phyloP scores from a whole-genome alignment of 345 rosid genomes.

The Sisymbrium irio region DNA sequence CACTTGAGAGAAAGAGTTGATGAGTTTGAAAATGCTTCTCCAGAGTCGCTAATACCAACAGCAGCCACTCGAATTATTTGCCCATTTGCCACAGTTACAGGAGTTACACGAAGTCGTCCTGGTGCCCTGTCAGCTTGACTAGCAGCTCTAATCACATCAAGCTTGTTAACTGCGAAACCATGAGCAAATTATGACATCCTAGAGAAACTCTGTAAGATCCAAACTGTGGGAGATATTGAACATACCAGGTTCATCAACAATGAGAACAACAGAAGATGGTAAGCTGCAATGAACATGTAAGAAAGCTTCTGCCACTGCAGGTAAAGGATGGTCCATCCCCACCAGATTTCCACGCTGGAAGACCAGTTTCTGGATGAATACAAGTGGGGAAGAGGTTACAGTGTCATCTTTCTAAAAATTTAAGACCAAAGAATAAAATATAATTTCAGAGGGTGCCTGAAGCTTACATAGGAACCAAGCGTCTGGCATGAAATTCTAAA shows the following conservation, averaged over 20 bases:
- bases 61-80: slow-evolving; percentile 78
- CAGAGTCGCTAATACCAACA: slow-evolving; percentile 59
- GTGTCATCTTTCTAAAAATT: slow-evolving; percentile 19
- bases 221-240: slow-evolving; percentile 20
- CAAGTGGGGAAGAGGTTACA: slow-evolving; percentile 30
- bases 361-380: slow-evolving; percentile 53
- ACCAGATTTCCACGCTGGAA: slow-evolving; percentile 82
- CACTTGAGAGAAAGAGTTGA: slow-evolving; percentile 80
- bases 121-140: slow-evolving; percentile 55
- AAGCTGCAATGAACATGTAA: slow-evolving; percentile 59
- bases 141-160: slow-evolving; percentile 53
- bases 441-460: slow-evolving; percentile 4
- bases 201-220: slow-evolving; percentile 8
- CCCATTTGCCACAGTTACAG: slow-evolving; percentile 87
- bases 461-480: slow-evolving; percentile 70
- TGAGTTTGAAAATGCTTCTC: slow-evolving; percentile 86
- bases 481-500: slow-evolving; percentile 63
- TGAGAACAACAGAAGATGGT: slow-evolving; percentile 68
- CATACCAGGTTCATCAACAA: slow-evolving; percentile 91
- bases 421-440: neutral
- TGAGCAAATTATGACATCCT: neutral
- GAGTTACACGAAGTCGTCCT: slow-evolving; percentile 53
- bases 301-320: slow-evolving; percentile 61
- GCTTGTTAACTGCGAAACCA: slow-evolving; percentile 60
- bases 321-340: slow-evolving; percentile 77